These are phyloP conservation scores for Byssochlamys sp. DNA, from an alignment of 2,329 filamentous ascomycete species.

Conservation along the genomic window DNA sequence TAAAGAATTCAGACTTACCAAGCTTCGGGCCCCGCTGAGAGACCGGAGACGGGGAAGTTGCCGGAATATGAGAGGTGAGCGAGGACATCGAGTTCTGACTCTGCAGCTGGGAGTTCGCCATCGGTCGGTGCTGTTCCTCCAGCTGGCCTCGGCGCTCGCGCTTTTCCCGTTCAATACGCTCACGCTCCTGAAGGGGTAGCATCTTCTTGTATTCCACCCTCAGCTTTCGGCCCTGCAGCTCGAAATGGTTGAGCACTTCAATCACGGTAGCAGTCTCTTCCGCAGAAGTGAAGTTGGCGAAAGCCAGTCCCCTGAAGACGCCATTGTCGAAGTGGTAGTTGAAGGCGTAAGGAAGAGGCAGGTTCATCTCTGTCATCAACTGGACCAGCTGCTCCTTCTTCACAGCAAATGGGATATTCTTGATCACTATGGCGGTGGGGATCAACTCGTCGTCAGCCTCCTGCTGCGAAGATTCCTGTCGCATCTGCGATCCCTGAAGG, in stretches of 20 bases:
- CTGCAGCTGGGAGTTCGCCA: constrained; percentile 56
- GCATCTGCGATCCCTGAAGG: constrained; percentile 32
- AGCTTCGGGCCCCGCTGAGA: constrained; percentile 41
- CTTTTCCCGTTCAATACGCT: constrained; percentile 94
- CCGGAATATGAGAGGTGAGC: constrained; percentile 54
- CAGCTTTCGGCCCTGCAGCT: constrained; percentile 86
- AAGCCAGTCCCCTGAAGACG: constrained; percentile 88
- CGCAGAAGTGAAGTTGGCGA: constrained; percentile 94
- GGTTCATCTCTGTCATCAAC: constrained; percentile 86
- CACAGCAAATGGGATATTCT: constrained; percentile 97
- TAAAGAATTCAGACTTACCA: constrained; percentile 16
- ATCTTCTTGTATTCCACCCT: constrained; percentile 99
- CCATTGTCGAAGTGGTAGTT: constrained; percentile 99
- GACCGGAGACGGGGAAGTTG: constrained; percentile 59
- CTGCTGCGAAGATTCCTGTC: constrained; percentile 30
- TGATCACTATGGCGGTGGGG: constrained; percentile 95
- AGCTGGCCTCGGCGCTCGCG: constrained; percentile 88
- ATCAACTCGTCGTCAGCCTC: constrained; percentile 71
- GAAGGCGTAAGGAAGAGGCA: constrained; percentile 94
- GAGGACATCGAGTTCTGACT: constrained; percentile 81
- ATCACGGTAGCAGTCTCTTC: constrained; percentile 91
- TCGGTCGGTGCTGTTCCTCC: constrained; percentile 86
- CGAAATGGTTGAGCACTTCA: constrained; percentile 86
- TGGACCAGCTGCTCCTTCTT: constrained; percentile 90
- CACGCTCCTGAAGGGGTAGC: constrained; percentile 85